Base-by-base conservation (phyloP, 805 yeast genomes). In the Nakazawaea molendinolei region DNA sequence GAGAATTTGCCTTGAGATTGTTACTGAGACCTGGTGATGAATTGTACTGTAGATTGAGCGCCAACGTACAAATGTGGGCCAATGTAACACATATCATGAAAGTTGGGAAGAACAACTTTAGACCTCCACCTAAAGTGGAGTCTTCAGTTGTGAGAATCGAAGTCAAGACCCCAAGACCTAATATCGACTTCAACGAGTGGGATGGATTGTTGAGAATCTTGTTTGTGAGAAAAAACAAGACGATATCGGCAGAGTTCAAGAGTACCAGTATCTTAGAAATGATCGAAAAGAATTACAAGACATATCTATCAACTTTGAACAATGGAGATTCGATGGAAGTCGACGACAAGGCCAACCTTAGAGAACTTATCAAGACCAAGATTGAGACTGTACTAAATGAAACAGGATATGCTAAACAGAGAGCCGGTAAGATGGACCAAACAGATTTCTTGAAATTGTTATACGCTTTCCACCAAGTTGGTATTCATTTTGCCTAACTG, bases 61-160 rank as follows among this genome's bases (percentile, higher is more conserved):
- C 95, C 21, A 92, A 92, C 53, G 97, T 92, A 1, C 98, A 92
- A 55, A 90, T 92, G 97, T 92, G 97, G 97, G 96, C 97, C n/a
- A 86, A 86, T 46, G 97, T 92, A 12, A 87, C 95, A 6, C 98
- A 92, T 57, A 85, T 92, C 36, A 92, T 92, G 98, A 92, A 92
- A 60, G 98, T 92, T 21, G 97, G 97, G 17, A 83, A 79, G 55
- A 92, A 92, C 55, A 92, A 92, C 54, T 92, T 92, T 67, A 72
- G 96, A 49, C 98, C 98, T 17, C 98, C 98, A 8, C 98, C 98
- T 40, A 89, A 92, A 58, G 98, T 92, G 40, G 98, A 92, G 58
- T 87, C 97, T 0, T 81, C 95, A 23, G 98, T 92, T 32, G 97
- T 92, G 14, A 74, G 95, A 52, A 76, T 92, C 24, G 97, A 90